Evolutionary conservation across 2,329 filamentous ascomycete genomes (phyloP).

Genomic region (Coleophoma crateriformis): DNA sequence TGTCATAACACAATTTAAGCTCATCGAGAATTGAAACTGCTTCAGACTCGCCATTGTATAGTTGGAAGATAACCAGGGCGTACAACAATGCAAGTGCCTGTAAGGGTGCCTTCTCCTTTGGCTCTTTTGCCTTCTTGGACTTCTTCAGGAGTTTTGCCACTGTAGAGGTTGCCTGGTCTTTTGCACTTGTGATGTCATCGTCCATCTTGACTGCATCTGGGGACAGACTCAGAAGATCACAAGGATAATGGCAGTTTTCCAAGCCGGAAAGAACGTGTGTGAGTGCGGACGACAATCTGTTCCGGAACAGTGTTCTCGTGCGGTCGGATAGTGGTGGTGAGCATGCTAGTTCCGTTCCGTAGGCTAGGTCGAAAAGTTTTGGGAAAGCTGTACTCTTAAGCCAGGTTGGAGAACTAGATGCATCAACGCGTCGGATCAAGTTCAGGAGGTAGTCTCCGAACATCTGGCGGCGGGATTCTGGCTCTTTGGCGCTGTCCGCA

Average conservation of each 20-base stretch:
- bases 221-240: constrained; percentile 17
- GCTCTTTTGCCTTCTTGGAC: constrained; percentile 25
- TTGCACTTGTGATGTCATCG: constrained; percentile 46
- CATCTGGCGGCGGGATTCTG: constrained; percentile 23
- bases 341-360: constrained; percentile 33
- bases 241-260: constrained; percentile 41
- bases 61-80: constrained; percentile 76
- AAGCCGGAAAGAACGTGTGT: constrained; percentile 49
- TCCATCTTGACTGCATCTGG: constrained; percentile 44
- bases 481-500: constrained; percentile 16
- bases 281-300: constrained; percentile 51
- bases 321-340: constrained; percentile 43
- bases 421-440: constrained; percentile 21
- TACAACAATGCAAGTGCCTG: constrained; percentile 76
- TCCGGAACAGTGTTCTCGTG: constrained; percentile 48
- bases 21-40: constrained; percentile 78
- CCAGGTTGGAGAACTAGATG: constrained; percentile 14
- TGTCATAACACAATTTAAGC: constrained; percentile 69
- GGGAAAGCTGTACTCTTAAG: constrained; percentile 18
- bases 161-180: constrained; percentile 44
- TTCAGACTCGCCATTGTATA: constrained; percentile 86
- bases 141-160: constrained; percentile 47
- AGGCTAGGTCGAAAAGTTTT: constrained; percentile 46
- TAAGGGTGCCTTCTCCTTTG: constrained; percentile 22
- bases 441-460: constrained; percentile 25